These are phyloP conservation scores for Periconia digitata DNA, from an alignment of 2,329 filamentous ascomycete species.

Conservation along the genomic window DNA sequence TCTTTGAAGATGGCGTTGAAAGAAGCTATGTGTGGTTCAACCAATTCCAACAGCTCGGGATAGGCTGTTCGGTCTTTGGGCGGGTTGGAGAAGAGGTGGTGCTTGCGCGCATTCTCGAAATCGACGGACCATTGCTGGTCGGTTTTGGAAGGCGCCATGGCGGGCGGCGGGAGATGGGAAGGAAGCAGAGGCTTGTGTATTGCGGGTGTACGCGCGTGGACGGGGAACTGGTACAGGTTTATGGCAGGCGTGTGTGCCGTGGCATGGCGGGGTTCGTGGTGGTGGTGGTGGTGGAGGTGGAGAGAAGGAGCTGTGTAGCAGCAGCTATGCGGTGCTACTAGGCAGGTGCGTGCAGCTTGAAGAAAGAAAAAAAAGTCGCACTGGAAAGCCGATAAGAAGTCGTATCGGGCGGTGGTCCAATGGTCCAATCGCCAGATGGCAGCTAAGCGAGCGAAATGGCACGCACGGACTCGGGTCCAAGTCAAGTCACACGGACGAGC, in stretches of 20 bases:
- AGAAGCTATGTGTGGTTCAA: slow-evolving; percentile 89
- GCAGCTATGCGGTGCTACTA: background rate
- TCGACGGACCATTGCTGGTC: slow-evolving; percentile 77
- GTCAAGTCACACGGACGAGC: background rate
- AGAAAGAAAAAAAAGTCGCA: slow-evolving; percentile 17
- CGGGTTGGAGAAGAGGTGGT: slow-evolving; percentile 85
- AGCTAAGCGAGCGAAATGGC: slow-evolving; percentile 12
- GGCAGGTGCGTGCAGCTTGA: background rate
- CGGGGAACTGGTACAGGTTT: background rate
- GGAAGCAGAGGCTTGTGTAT: background rate
- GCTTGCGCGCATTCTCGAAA: slow-evolving; percentile 82
- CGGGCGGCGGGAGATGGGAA: background rate
- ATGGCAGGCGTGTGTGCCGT: slow-evolving; percentile 2
- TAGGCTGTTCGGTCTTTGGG: slow-evolving; percentile 87
- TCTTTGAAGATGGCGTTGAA: slow-evolving; percentile 87
- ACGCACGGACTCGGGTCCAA: slow-evolving; percentile 18
- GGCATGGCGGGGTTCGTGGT: slow-evolving; percentile 1
- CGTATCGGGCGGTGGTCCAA: no score
- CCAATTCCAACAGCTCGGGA: slow-evolving; percentile 79
- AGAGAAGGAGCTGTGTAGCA: background rate
- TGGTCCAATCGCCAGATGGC: no score
- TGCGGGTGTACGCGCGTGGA: no score
- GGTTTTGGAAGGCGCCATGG: slow-evolving; percentile 34
- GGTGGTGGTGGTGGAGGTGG: background rate
- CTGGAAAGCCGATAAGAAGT: slow-evolving; percentile 9